A percentile compares a stretch with the other conserved stretches of the same genome.
Conservation (phyloP, 768 basidiomycete species). For the Tremella yokohamensis region DNA sequence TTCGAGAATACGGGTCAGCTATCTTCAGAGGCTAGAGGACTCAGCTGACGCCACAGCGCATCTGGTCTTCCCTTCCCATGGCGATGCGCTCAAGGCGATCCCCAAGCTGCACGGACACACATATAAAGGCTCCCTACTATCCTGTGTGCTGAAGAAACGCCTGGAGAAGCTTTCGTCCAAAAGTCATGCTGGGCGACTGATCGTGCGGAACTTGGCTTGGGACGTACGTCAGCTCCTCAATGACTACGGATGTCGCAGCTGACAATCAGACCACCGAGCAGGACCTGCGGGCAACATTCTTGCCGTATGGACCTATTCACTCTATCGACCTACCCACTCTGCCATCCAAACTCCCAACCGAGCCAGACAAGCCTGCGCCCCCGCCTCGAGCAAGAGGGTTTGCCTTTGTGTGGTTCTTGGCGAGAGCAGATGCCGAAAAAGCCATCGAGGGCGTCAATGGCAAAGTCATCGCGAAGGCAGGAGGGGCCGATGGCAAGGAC, state of each 20-base stretch:
- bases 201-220: conserved; percentile 84
- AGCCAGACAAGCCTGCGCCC: conserved; percentile 42
- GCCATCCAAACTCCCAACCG: conserved; percentile 46
- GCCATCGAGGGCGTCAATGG: conserved; percentile 80
- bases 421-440: conserved; percentile 74
- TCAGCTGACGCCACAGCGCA: conserved; percentile 57
- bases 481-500: conserved; percentile 55
- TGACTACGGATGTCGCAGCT: conserved; percentile 1
- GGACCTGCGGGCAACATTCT: conserved; percentile 78
- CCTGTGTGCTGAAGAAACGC: conserved; percentile 80
- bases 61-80: conserved; percentile 67
- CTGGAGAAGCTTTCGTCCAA: conserved; percentile 57
- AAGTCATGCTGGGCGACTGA: conserved; percentile 73
- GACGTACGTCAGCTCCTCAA: conserved; percentile 48
- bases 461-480: conserved; percentile 56
- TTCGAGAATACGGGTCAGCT: conserved; percentile 30
- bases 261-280: conserved; percentile 64
- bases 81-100: conserved; percentile 66
- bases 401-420: conserved; percentile 91
- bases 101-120: conserved; percentile 84
- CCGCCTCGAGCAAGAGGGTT: conserved; percentile 66
- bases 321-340: conserved; percentile 72
- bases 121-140: conserved; percentile 83
- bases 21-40: background rate
- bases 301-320: conserved; percentile 80